Percentiles rank a stretch among this genome's conserved stretches.
phyloP scores from a whole-genome alignment of 1,139 yeast species.

The Pichia sp. region DNA sequence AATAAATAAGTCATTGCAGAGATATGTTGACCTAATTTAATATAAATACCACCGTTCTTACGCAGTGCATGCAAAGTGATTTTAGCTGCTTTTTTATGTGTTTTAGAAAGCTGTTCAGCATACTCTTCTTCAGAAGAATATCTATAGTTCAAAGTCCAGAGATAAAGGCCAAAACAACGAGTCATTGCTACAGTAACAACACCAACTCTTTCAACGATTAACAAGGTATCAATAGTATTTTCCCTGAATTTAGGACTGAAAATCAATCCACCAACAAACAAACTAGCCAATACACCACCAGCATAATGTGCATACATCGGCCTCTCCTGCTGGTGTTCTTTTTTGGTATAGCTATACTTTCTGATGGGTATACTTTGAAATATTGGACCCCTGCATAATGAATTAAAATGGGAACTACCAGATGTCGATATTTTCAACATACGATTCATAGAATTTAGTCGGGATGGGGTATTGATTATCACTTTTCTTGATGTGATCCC shows the following conservation, averaged over 20 bases:
- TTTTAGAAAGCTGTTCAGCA: constrained; percentile 46
- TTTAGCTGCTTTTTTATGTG: constrained; percentile 71
- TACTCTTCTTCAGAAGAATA: constrained; percentile 48
- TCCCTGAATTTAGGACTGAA: constrained; percentile 21
- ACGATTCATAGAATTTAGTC: too few species aligned
- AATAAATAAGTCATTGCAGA: constrained; percentile 86
- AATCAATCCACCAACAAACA: constrained; percentile 20
- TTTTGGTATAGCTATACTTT: not conserved
- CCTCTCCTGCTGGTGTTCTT: not conserved
- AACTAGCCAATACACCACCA: constrained; percentile 20
- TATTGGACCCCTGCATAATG: too few species aligned
- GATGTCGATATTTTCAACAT: too few species aligned
- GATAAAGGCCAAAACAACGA: constrained; percentile 60
- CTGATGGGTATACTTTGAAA: not conserved
- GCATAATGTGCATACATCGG: constrained; percentile 13
- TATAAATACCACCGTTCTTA: constrained; percentile 84
- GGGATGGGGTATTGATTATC: too few species aligned
- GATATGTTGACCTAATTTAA: constrained; percentile 91
- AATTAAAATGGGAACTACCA: too few species aligned
- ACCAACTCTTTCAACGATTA: constrained; percentile 50
- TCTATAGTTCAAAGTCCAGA: constrained; percentile 42
- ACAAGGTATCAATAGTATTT: constrained; percentile 20
- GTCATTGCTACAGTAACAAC: constrained; percentile 60
- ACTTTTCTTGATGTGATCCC: too few species aligned
- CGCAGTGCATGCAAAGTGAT: constrained; percentile 77